Evolutionary conservation across 257 asterid species (phyloP).

Genomic region (Salvia hispanica): DNA sequence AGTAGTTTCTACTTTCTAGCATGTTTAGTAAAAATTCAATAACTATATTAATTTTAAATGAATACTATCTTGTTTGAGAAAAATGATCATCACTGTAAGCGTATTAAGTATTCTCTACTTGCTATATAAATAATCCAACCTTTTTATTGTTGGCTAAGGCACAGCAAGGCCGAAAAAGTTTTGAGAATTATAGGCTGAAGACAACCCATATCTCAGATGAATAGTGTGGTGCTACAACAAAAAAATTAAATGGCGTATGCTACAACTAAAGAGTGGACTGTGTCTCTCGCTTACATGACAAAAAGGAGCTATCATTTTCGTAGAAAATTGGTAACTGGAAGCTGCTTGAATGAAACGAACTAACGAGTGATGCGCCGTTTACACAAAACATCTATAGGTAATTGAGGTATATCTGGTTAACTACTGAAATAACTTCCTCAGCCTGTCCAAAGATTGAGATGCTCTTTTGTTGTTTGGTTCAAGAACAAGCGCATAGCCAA

Average conservation of each 20-base stretch:
- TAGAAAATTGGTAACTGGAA: constrained; percentile 11
- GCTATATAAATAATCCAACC: no score
- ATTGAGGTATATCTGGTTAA: constrained; percentile 24
- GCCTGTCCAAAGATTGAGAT: constrained; percentile 66
- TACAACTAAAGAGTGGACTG: constrained; percentile 24
- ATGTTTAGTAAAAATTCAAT: no score
- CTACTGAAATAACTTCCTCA: constrained; percentile 60
- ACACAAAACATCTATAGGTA: constrained; percentile 24
- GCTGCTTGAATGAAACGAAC: constrained; percentile 12
- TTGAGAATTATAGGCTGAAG: not conserved
- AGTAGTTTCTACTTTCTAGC: no score
- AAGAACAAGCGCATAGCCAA: constrained; percentile 76
- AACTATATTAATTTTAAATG: no score
- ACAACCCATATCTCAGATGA: constrained; percentile 13
- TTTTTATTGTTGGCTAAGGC: no score
- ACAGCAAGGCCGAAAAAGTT: no score
- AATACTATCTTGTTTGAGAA: no score
- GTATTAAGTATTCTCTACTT: no score
- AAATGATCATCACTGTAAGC: no score
- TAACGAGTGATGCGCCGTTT: constrained; percentile 5
- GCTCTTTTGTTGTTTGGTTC: constrained; percentile 97
- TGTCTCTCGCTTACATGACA: constrained; percentile 13
- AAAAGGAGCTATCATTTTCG: constrained; percentile 14
- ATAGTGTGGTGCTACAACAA: not conserved
- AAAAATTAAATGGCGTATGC: constrained; percentile 26